Percentiles rank a stretch among this genome's conserved stretches.
Evolutionary conservation across 2,329 filamentous ascomycete genomes (phyloP).

Genomic region (Ascochyta rabiei): DNA sequence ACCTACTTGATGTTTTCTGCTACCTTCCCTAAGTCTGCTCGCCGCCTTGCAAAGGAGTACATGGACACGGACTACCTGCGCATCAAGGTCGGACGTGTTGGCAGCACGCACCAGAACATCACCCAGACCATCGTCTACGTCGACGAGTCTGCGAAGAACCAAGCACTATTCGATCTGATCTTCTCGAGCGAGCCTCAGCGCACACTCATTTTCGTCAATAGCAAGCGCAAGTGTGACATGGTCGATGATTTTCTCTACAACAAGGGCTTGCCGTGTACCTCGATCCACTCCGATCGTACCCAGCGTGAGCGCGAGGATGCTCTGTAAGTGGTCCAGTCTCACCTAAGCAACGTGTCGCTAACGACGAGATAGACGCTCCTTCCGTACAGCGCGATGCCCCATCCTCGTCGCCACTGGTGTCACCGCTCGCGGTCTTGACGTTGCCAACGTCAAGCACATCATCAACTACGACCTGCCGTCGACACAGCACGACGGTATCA

Average conservation of each 20-base stretch:
- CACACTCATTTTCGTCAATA: slow-evolving; percentile 90
- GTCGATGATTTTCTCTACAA: slow-evolving; percentile 90
- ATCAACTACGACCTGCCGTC: slow-evolving; percentile 91
- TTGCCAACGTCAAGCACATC: slow-evolving; percentile 85
- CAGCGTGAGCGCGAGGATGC: slow-evolving; percentile 92
- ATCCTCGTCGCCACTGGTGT: slow-evolving; percentile 88
- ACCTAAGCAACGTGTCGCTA: neutral
- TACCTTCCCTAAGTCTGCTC: slow-evolving; percentile 83
- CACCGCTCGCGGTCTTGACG: slow-evolving; percentile 85
- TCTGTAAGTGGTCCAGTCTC: slow-evolving; percentile 60
- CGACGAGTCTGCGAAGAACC: slow-evolving; percentile 69
- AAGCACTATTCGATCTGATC: slow-evolving; percentile 75
- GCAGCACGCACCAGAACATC: slow-evolving; percentile 83
- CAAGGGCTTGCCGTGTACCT: slow-evolving; percentile 77
- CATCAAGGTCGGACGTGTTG: slow-evolving; percentile 85
- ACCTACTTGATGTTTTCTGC: slow-evolving; percentile 87
- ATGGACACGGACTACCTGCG: slow-evolving; percentile 76
- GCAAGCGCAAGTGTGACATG: slow-evolving; percentile 76
- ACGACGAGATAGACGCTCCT: slow-evolving; percentile 64
- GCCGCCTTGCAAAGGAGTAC: slow-evolving; percentile 76
- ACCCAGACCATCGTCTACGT: slow-evolving; percentile 74
- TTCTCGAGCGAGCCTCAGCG: slow-evolving; percentile 72
- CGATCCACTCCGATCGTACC: slow-evolving; percentile 85
- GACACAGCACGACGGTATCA: slow-evolving; percentile 78
- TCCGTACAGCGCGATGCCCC: slow-evolving; percentile 74